Base-by-base conservation (phyloP, 345 rosid genomes). In the Eucalyptus marginata region DNA sequence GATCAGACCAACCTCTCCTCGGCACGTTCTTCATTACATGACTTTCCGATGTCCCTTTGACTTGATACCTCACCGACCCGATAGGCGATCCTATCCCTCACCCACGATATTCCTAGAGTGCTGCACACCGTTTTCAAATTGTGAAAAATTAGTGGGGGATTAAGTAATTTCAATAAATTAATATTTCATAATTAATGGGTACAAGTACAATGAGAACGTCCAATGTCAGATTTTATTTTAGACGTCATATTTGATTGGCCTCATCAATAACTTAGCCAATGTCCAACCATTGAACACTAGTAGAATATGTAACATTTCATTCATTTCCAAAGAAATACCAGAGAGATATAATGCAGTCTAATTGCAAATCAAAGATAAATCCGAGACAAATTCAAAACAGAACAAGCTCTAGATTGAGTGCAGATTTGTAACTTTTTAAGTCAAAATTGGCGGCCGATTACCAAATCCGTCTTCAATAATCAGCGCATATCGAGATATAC, bases 371-470 rank as follows among this genome's bases (percentile, higher is more conserved):
- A 22, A 56, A 62, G 17, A 62, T 12, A 62, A 62, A 62, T 59
- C 3, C 1, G 4, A 59, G 31, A 59, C 1, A 59, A 2, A 12
- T 59, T 59, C n/a, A 27, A 27, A 12, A 25, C 4, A 27, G 3
- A 59, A 59, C 1, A 12, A 59, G n/a, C n/a, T 59, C 7, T 5
- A 59, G 31, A 62, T 62, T 12, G 4, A 27, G 8, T 27, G 15
- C 0, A 62, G 7, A 6, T 27, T 62, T 27, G 68, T 27, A 29
- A 62, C 1, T 27, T 59, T 13, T 62, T 62, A 0, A 27, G n/a
- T 62, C 31, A 27, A 62, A 62, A 62, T 62, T 0, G 8, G 1
- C 0, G 8, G 2, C 7, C 1, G 0, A 62, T 62, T 10, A 12
- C 31, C 31, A 29, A 27, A 62, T 62, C 3, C 0, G 4, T 27